Percentiles rank a stretch among this genome's conserved stretches.
Evolutionary conservation across 1,284 basidiomycete species (phyloP).

Genomic region (Sporisorium iseilematis-ciliati): DNA sequence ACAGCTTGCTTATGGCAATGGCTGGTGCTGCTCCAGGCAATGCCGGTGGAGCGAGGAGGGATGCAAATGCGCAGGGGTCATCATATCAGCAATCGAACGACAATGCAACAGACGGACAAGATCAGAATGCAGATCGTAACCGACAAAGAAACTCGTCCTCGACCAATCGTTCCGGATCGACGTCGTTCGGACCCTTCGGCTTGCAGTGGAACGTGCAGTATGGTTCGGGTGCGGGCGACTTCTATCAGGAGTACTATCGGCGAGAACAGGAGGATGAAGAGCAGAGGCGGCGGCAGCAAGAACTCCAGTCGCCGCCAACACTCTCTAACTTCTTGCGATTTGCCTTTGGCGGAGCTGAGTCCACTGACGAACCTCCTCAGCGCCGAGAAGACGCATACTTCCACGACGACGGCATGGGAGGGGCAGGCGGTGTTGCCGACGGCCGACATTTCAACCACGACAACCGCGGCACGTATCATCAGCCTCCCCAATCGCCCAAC

Average conservation of each 20-base stretch:
- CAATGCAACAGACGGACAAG: background rate
- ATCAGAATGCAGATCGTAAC: background rate
- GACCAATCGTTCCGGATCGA: conserved; percentile 19
- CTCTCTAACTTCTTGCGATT: conserved; percentile 47
- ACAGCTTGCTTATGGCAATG: conserved; percentile 25
- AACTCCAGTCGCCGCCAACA: conserved; percentile 16
- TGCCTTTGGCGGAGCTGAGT: conserved; percentile 42
- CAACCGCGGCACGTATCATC: conserved; percentile 40
- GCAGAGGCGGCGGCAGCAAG: conserved; percentile 6
- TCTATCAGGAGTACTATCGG: conserved; percentile 25
- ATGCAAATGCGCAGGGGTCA: conserved; percentile 1
- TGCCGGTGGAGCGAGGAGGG: background rate
- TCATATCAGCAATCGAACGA: background rate
- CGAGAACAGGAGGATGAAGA: conserved; percentile 24
- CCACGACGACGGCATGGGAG: conserved; percentile 66
- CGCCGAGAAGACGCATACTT: conserved; percentile 27
- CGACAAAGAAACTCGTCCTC: conserved; percentile 4
- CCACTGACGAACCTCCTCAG: conserved; percentile 6
- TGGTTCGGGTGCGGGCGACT: conserved; percentile 31
- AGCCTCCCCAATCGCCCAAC: conserved; percentile 27
- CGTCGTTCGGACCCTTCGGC: conserved; percentile 46
- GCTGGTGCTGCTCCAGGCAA: conserved; percentile 9
- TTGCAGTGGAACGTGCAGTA: conserved; percentile 49
- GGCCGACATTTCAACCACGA: conserved; percentile 62
- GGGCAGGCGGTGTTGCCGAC: conserved; percentile 58